Base-by-base conservation (phyloP, 192 early-diverging fungal species). In the Spizellomyces punctatus region DNA sequence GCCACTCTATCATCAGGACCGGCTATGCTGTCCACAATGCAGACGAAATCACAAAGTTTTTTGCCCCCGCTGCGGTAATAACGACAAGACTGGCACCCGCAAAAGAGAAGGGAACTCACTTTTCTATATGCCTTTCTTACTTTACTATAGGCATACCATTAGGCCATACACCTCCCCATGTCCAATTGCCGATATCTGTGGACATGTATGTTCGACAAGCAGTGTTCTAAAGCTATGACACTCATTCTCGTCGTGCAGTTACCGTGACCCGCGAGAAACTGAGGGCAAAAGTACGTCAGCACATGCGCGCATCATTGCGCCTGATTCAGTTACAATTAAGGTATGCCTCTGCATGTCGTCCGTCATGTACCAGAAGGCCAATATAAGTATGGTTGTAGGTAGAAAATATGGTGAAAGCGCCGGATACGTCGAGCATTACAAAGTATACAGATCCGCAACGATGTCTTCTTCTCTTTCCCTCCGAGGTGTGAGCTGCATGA, bases 251-350 rank as follows among this genome's bases (percentile, higher is more conserved):
- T 50, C 17, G 22, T 27, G 41, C 64, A 89, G 84, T 8, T 89
- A 93, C 61, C 91, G 95, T 66, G 93, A 96, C 74, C 87, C 89
- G 5, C 64, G 81, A 50, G 95, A 98, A 76, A 64, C 80, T 6
- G 88, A 92, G 50, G 91, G 90, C 47, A 96, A 98, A 79, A 93
- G 92, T 6, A 98, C 96, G 0, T 91, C 92, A 3, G 78, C 92
- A 6, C 96, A 98, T 67, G 91, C 94, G 14, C 87, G 90, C 64
- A 77, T 96, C 7, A 73, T 95, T 54, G 91, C 94, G 6, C 83
- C 88, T 0, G 71, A 86, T 2, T 79, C 92, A 72, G 89, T 92
- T 4, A 76, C 80, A 36, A 85, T 98, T 22, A 86, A 69, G 63
- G 76, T 85, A 36, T 36, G 27, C 27, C 27, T 36, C 27, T 36